A percentile compares a stretch with the other conserved stretches of the same genome.
Conservation (phyloP, 352 stramenopile species). For the Globisporangium polare region DNA sequence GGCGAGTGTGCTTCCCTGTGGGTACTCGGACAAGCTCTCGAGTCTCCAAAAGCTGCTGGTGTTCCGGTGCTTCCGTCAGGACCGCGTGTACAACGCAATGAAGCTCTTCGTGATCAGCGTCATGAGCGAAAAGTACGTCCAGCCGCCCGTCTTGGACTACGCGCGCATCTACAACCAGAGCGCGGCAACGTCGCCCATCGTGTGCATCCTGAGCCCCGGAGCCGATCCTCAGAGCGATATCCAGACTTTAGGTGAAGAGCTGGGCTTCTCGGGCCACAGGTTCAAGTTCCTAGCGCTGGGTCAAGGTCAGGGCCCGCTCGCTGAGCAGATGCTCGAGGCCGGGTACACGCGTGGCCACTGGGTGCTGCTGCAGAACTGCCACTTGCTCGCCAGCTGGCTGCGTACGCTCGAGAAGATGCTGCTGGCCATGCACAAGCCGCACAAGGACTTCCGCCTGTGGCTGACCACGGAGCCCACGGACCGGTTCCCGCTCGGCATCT, state of each 20-base stretch:
- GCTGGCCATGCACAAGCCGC: conserved; percentile 86
- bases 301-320: conserved; percentile 92
- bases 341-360: conserved; percentile 84
- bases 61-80: conserved; percentile 92
- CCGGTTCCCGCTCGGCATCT: conserved; percentile 93
- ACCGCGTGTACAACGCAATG: conserved; percentile 95
- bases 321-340: conserved; percentile 92
- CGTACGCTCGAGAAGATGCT: conserved; percentile 92
- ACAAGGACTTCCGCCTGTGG: conserved; percentile 95
- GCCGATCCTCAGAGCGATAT: conserved; percentile 94
- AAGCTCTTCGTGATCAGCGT: conserved; percentile 92
- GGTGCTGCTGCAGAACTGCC: conserved; percentile 95
- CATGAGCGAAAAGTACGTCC: conserved; percentile 94
- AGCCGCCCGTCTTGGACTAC: conserved; percentile 94
- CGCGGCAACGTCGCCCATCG: conserved; percentile 83
- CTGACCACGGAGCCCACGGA: conserved; percentile 95
- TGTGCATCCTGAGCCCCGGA: conserved; percentile 94
- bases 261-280: conserved; percentile 87
- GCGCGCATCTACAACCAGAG: conserved; percentile 91
- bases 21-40: conserved; percentile 72
- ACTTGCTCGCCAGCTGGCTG: conserved; percentile 93
- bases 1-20: conserved; percentile 69
- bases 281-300: conserved; percentile 94
- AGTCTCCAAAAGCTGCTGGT: conserved; percentile 90
- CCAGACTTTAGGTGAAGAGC: conserved; percentile 89